Evolutionary conservation across 192 early-diverging fungal genomes (phyloP).

Genomic region (Piromyces finnis): DNA sequence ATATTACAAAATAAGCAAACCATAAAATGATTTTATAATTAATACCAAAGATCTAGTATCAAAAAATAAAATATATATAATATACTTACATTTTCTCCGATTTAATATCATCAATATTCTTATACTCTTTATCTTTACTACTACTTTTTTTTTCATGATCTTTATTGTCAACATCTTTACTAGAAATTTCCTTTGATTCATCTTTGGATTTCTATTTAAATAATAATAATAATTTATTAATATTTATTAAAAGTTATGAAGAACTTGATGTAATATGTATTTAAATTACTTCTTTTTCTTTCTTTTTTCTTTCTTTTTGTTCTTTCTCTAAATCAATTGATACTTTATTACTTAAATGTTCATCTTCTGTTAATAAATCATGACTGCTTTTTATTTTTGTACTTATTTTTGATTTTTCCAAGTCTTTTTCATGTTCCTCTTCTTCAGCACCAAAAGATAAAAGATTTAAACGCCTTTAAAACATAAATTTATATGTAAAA

Average conservation of each 20-base stretch:
- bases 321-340: conserved; percentile 1
- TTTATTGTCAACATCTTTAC: conserved; percentile 19
- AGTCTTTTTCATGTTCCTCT: conserved; percentile 22
- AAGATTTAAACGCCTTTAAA: conserved; percentile 42
- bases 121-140: conserved; percentile 1
- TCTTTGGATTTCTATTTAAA: background rate
- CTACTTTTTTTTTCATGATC: too few species aligned
- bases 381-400: conserved; percentile 55
- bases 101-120: background rate
- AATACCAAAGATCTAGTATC: too few species aligned
- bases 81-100: background rate
- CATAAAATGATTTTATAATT: too few species aligned
- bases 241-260: too few species aligned
- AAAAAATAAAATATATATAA: background rate
- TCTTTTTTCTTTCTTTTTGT: too few species aligned
- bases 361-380: conserved; percentile 39
- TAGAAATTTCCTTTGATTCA: conserved; percentile 9
- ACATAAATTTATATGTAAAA: background rate
- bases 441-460: conserved; percentile 84
- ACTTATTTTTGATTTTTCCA: background rate
- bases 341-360: conserved; percentile 8
- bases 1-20: too few species aligned
- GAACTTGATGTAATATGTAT: too few species aligned
- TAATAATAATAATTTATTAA: too few species aligned
- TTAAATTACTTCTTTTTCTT: too few species aligned